Percentiles rank a stretch among this genome's conserved stretches.
These are phyloP conservation scores for Suhomyces sp. DNA, from an alignment of 805 yeast species.

Conservation along the genomic window DNA sequence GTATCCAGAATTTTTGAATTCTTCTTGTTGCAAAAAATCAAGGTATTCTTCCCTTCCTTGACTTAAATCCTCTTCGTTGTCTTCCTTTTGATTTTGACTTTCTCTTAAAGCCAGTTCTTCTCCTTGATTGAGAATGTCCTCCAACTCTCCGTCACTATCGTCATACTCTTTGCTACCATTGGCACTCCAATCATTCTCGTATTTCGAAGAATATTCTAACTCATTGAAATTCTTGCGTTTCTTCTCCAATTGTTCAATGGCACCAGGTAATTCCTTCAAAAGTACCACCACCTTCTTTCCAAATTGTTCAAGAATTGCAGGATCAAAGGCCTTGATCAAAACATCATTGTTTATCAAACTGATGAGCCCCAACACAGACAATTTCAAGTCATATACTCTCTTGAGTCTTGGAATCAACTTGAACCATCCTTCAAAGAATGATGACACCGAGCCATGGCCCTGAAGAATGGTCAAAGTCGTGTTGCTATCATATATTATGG, in stretches of 20 bases:
- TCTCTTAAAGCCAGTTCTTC: conserved; percentile 23
- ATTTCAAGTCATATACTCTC: conserved; percentile 79
- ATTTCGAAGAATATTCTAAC: conserved; percentile 21
- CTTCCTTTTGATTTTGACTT: conserved; percentile 8
- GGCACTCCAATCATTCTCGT: conserved; percentile 22
- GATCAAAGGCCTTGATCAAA: conserved; percentile 13
- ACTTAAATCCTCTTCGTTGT: conserved; percentile 22
- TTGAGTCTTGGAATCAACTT: conserved; percentile 51
- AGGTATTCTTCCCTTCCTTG: conserved; percentile 41
- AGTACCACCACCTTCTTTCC: conserved; percentile 52
- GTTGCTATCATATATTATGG: conserved; percentile 60
- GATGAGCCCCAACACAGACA: conserved; percentile 68
- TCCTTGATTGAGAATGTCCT: conserved; percentile 16
- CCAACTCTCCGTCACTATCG: conserved; percentile 16
- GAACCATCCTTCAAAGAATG: conserved; percentile 70
- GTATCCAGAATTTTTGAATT: conserved; percentile 34
- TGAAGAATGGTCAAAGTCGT: conserved; percentile 52
- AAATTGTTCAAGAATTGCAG: conserved; percentile 31
- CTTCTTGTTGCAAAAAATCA: conserved; percentile 47
- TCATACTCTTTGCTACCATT: conserved; percentile 22
- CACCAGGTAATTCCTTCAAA: conserved; percentile 65
- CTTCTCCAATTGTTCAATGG: conserved; percentile 64
- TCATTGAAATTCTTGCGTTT: conserved; percentile 54
- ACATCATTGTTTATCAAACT: conserved; percentile 36
- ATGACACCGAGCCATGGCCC: conserved; percentile 39